Percentiles rank a stretch among this genome's conserved stretches.
Conservation (phyloP, 768 basidiomycete genomes). For the Leccinum truebloodii region DNA sequence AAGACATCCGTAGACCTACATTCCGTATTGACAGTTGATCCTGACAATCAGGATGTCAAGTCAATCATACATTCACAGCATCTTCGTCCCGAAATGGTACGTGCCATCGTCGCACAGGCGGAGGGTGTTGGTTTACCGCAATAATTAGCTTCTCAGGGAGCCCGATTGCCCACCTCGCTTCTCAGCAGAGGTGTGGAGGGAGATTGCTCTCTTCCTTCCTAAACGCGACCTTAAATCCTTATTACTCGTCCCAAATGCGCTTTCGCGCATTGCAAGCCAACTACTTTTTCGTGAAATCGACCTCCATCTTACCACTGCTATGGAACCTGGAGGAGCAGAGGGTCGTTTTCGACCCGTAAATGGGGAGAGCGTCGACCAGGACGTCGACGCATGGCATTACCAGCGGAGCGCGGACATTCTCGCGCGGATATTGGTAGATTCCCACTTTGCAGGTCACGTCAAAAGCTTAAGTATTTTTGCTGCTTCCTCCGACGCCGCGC, state of each 20-base stretch:
- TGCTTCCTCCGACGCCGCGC: conserved; percentile 47
- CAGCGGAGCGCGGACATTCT: conserved; percentile 73
- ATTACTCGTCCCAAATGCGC: conserved; percentile 61
- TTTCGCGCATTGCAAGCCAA: conserved; percentile 70
- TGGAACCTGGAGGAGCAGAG: conserved; percentile 26
- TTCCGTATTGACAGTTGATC: conserved; percentile 61
- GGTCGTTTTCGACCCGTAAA: conserved; percentile 13
- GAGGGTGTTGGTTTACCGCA: conserved; percentile 2
- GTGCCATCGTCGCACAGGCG: conserved; percentile 4
- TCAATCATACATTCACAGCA: conserved; percentile 53
- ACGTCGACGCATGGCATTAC: conserved; percentile 49
- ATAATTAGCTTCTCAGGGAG: conserved; percentile 32
- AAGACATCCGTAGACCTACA: conserved; percentile 53
- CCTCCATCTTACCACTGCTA: conserved; percentile 53
- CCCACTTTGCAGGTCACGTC: conserved; percentile 57
- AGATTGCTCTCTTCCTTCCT: conserved; percentile 63
- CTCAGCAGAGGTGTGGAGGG: conserved; percentile 72
- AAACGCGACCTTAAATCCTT: conserved; percentile 65
- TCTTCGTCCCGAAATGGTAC: conserved; percentile 59
- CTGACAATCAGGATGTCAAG: conserved; percentile 70
- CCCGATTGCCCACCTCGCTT: conserved; percentile 52
- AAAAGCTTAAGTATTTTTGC: conserved; percentile 61
- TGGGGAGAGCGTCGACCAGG: conserved; percentile 22
- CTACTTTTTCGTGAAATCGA: conserved; percentile 65
- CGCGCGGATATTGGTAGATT: conserved; percentile 62